phyloP scores from a whole-genome alignment of 371 early-diverging fungal genomes.

The Gilbertella persicaria region DNA sequence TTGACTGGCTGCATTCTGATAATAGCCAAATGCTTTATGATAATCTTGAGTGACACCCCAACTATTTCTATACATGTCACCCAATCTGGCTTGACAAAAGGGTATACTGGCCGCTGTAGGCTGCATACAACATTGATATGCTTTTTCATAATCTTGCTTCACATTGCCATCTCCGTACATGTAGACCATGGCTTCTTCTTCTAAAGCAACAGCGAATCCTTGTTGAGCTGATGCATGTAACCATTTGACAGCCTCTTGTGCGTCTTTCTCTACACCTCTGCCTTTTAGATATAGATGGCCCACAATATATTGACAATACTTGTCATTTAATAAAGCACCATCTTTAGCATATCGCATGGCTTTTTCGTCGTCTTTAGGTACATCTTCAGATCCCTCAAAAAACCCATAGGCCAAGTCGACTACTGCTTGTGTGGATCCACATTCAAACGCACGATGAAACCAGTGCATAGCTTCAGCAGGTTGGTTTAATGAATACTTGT shows the following conservation, averaged over 20 bases:
- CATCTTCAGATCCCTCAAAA: conserved; percentile 27
- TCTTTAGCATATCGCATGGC: conserved; percentile 39
- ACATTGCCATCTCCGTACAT: conserved; percentile 31
- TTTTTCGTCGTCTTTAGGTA: conserved; percentile 28
- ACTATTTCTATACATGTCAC: conserved; percentile 46
- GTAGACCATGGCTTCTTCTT: conserved; percentile 39
- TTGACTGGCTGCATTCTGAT: conserved; percentile 47
- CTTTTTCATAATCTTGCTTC: conserved; percentile 32
- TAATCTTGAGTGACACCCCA: conserved; percentile 40
- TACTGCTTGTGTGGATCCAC: conserved; percentile 41
- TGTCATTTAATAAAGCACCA: conserved; percentile 40
- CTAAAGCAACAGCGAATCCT: conserved; percentile 43
- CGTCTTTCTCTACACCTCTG: conserved; percentile 18
- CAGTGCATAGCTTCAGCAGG: conserved; percentile 28
- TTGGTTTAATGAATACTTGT: conserved; percentile 36
- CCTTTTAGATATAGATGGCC: conserved; percentile 38
- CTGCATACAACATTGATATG: conserved; percentile 30
- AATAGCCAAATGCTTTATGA: conserved; percentile 42
- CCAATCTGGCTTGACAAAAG: conserved; percentile 46
- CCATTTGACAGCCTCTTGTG: conserved; percentile 36
- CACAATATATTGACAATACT: conserved; percentile 49
- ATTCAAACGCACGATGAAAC: conserved; percentile 40
- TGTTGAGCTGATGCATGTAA: conserved; percentile 39
- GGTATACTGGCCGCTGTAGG: conserved; percentile 26
- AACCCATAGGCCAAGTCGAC: conserved; percentile 46